Base-by-base conservation (phyloP, 768 basidiomycete genomes). In the Collybiopsis confluens region DNA sequence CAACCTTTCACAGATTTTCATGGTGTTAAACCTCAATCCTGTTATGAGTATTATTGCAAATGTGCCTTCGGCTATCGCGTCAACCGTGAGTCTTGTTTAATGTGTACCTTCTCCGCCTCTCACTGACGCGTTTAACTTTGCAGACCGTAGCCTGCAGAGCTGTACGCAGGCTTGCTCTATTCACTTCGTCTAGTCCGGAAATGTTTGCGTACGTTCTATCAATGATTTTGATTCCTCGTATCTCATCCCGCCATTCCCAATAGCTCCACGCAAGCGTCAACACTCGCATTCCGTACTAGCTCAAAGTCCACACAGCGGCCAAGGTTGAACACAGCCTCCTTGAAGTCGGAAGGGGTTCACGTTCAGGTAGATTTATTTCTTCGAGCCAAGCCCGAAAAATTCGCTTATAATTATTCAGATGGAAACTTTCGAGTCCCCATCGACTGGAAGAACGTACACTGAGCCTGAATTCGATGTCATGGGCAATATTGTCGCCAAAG, bases 41-140 rank as follows among this genome's bases (percentile, higher is more conserved):
- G 73, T 80, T 35, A 76, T 79, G 76, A 78, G 76, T 6, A 75
- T 81, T 64, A 78, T 81, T 40, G 76, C 75, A 16, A 81, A 81
- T 57, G 80, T 81, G 28, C 79, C 79, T 7, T 77, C 79, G 30
- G 76, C 78, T n/a, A 74, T 81, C 51, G 72, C 74, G 2, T 77
- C 83, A 38, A 87, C 85, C 36, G 86, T 87, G 55, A 61, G 76
- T 63, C 38, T 13, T 55, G 41, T 35, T 48, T 16, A 20, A 42
- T 43, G 36, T 16, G 4, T 0, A 8, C 20, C 2, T 50, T 27
- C 9, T 40, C 46, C 13, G 38, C n/a, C 16, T 23, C 23, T 26
- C 16, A 16, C 42, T 26, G 18, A 43, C n/a, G 13, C 6, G n/a
- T 16, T 16, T 7, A 13, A 2, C 30, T 21, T 13, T 21, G 13